These are phyloP conservation scores for Botrytis medusae DNA, from an alignment of 2,329 filamentous ascomycete genomes.

Conservation along the genomic window DNA sequence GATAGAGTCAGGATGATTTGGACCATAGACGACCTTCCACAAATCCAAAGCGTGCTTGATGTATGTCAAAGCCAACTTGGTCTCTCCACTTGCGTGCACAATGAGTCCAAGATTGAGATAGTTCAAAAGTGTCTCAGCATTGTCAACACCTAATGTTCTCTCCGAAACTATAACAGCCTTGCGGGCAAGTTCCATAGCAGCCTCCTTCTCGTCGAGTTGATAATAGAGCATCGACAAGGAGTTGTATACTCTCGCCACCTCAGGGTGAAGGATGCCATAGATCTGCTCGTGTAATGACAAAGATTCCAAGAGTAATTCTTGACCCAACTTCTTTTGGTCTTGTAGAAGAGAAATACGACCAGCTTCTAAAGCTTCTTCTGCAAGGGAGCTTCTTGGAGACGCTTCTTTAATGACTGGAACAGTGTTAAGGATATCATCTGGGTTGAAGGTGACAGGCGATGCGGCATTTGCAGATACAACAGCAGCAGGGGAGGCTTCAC, in stretches of 20 bases:
- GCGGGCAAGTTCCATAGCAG: constrained; percentile 89
- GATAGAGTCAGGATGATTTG: constrained; percentile 93
- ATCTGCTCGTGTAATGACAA: constrained; percentile 97
- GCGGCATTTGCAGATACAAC: constrained; percentile 46
- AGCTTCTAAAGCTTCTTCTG: constrained; percentile 93
- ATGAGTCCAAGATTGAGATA: constrained; percentile 96
- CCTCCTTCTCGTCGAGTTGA: constrained; percentile 95
- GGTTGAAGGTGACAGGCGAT: constrained; percentile 64
- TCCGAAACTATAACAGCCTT: constrained; percentile 97
- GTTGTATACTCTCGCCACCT: constrained; percentile 94
- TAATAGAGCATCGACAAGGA: constrained; percentile 95
- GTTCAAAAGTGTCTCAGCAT: constrained; percentile 87
- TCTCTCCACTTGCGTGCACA: constrained; percentile 89
- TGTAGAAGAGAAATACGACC: constrained; percentile 95
- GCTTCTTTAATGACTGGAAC: constrained; percentile 97
- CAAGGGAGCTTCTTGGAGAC: constrained; percentile 82
- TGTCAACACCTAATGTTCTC: constrained; percentile 89
- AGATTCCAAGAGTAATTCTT: constrained; percentile 94
- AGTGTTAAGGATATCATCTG: constrained; percentile 87
- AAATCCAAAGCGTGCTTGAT: constrained; percentile 90
- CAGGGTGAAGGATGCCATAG: constrained; percentile 94
- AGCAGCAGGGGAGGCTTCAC: constrained; percentile 50
- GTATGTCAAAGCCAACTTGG: constrained; percentile 80
- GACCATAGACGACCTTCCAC: constrained; percentile 96
- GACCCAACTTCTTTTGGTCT: constrained; percentile 90